These are phyloP conservation scores for Globisporangium barbulae DNA, from an alignment of 352 stramenopile genomes.

Conservation along the genomic window DNA sequence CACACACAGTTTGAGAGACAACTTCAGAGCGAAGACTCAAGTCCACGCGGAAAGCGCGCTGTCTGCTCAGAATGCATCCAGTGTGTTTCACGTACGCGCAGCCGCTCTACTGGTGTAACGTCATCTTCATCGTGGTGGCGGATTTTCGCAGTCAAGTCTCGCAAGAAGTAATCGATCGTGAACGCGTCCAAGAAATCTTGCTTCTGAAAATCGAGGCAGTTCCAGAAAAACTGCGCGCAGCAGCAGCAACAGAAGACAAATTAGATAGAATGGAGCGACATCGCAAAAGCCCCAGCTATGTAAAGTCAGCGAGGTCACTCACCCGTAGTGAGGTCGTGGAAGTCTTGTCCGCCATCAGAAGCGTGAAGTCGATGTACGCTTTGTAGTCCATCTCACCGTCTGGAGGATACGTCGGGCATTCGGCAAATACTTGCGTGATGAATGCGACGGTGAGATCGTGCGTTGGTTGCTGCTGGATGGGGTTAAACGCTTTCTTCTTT, in stretches of 20 bases:
- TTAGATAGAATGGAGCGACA: no score
- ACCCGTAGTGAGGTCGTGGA: conserved; percentile 44
- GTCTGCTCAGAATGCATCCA: not conserved
- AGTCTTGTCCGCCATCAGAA: conserved; percentile 39
- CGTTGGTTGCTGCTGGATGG: conserved; percentile 33
- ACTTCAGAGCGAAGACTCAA: not conserved
- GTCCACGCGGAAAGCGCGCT: not conserved
- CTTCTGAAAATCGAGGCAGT: conserved; percentile 63
- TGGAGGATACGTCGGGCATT: conserved; percentile 39
- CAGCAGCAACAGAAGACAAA: not conserved
- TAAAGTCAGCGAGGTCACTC: conserved; percentile 2
- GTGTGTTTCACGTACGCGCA: conserved; percentile 27
- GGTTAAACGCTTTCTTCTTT: conserved; percentile 70
- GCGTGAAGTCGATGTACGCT: conserved; percentile 58
- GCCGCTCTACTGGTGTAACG: conserved; percentile 16
- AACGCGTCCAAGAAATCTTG: conserved; percentile 60
- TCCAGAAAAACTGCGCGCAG: conserved; percentile 55
- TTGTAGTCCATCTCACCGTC: conserved; percentile 61
- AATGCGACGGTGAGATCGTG: conserved; percentile 60
- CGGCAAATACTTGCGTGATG: conserved; percentile 49
- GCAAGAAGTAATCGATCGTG: conserved; percentile 58
- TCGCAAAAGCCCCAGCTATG: no score
- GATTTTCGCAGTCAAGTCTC: conserved; percentile 55
- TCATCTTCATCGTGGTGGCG: conserved; percentile 26
- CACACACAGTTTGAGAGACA: not conserved